Percentiles rank a stretch among this genome's conserved stretches.
These are phyloP conservation scores for Fusarium sp. DNA, from an alignment of 2,329 filamentous ascomycete species.

Conservation along the genomic window DNA sequence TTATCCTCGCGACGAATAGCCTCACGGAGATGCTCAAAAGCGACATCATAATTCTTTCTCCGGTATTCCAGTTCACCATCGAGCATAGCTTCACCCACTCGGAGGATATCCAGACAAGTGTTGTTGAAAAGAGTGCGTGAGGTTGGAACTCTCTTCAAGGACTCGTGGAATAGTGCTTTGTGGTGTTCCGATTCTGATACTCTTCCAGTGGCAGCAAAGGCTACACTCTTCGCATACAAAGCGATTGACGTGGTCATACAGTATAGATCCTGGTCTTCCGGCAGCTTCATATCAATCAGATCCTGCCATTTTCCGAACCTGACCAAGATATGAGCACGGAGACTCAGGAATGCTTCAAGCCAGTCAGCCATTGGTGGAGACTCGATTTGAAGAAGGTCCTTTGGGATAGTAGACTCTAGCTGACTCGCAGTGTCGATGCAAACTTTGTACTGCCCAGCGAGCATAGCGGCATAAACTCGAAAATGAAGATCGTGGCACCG, in stretches of 20 bases:
- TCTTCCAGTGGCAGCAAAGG: conserved; percentile 72
- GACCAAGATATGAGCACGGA: conserved; percentile 73
- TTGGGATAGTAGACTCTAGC: conserved; percentile 70
- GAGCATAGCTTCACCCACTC: conserved; percentile 71
- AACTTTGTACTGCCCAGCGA: conserved; percentile 69
- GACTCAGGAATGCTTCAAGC: conserved; percentile 74
- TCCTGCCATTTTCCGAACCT: conserved; percentile 79
- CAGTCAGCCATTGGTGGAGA: conserved; percentile 81
- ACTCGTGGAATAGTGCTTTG: conserved; percentile 58
- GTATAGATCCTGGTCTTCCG: conserved; percentile 67
- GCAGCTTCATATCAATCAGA: conserved; percentile 64
- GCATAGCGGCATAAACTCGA: conserved; percentile 79
- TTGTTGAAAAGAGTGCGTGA: conserved; percentile 62
- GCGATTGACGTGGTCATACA: conserved; percentile 59
- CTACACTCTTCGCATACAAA: conserved; percentile 54
- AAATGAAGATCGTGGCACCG: conserved; percentile 79
- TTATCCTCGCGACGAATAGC: conserved; percentile 68
- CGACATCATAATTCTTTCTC: conserved; percentile 61
- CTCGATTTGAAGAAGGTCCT: conserved; percentile 68
- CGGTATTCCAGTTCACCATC: conserved; percentile 79
- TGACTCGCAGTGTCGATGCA: conserved; percentile 67
- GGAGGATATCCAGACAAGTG: conserved; percentile 63
- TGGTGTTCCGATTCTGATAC: conserved; percentile 62
- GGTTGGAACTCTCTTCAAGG: conserved; percentile 54
- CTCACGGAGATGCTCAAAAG: conserved; percentile 65